Conservation (phyloP, 2,329 filamentous ascomycete genomes). For the Proliferodiscus dingleyae region DNA sequence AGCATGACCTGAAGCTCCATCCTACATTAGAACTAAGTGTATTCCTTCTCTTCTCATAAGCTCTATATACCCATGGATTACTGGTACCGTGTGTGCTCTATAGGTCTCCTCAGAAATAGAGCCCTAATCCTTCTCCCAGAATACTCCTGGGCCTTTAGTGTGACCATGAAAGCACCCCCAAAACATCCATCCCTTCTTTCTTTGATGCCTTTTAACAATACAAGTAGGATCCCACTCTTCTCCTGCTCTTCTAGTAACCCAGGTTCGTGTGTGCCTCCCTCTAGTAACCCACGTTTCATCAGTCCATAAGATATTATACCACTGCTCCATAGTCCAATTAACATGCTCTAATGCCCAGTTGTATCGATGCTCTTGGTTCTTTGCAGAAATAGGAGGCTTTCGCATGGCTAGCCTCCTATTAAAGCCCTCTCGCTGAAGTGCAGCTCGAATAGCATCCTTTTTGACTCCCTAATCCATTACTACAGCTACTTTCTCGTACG, state of each 20-base stretch:
- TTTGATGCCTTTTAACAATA: background rate
- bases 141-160: background rate
- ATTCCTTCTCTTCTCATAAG: background rate
- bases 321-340: conserved; percentile 8
- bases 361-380: conserved; percentile 1
- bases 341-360: conserved; percentile 3
- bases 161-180: conserved; percentile 7
- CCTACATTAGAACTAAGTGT: background rate
- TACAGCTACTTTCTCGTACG: conserved; percentile 2
- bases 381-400: conserved; percentile 12
- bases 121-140: conserved; percentile 6
- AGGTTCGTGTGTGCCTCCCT: conserved; percentile 8
- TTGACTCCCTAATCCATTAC: conserved; percentile 12
- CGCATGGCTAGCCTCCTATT: conserved; percentile 7
- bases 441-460: conserved; percentile 11
- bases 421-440: conserved; percentile 12
- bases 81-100: background rate
- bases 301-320: conserved; percentile 4
- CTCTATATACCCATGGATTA: background rate
- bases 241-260: background rate
- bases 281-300: conserved; percentile 8
- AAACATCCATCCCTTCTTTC: conserved; percentile 11
- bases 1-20: background rate
- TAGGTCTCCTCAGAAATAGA: background rate
- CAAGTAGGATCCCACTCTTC: background rate